These are phyloP conservation scores for Aspergillus proliferans DNA, from an alignment of 2,329 filamentous ascomycete genomes.

Conservation along the genomic window DNA sequence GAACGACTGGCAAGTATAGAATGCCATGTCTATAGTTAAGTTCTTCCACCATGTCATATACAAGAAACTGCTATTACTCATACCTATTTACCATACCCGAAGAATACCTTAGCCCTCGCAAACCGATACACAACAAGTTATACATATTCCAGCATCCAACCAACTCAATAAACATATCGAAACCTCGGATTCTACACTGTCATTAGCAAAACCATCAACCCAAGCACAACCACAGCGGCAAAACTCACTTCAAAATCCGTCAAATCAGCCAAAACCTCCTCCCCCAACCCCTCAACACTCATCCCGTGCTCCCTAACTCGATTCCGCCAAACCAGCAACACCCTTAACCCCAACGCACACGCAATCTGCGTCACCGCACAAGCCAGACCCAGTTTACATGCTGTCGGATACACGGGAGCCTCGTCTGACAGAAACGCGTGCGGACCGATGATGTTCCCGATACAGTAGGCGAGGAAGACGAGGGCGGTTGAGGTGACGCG, in stretches of 20 bases:
- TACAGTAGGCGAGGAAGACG: slow-evolving; percentile 39
- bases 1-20: no score
- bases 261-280: slow-evolving; percentile 16
- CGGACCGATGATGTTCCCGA: slow-evolving; percentile 37
- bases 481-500: slow-evolving; percentile 44
- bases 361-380: slow-evolving; percentile 16
- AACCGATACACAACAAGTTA: no score
- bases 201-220: neutral
- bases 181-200: slow-evolving; percentile 14
- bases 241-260: slow-evolving; percentile 23
- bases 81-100: no score
- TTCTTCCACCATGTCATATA: no score
- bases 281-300: neutral
- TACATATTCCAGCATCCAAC: no score
- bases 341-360: slow-evolving; percentile 14
- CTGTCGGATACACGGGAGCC: slow-evolving; percentile 46
- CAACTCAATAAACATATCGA: slow-evolving; percentile 32
- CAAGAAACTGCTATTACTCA: no score
- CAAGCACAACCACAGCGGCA: neutral
- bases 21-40: no score
- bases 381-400: slow-evolving; percentile 46
- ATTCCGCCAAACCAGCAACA: slow-evolving; percentile 15
- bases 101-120: no score
- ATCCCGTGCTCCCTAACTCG: slow-evolving; percentile 9
- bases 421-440: slow-evolving; percentile 39